A percentile compares a stretch with the other conserved stretches of the same genome.
phyloP scores from a whole-genome alignment of 208 protist species.

The Acanthamoeba royreba region DNA sequence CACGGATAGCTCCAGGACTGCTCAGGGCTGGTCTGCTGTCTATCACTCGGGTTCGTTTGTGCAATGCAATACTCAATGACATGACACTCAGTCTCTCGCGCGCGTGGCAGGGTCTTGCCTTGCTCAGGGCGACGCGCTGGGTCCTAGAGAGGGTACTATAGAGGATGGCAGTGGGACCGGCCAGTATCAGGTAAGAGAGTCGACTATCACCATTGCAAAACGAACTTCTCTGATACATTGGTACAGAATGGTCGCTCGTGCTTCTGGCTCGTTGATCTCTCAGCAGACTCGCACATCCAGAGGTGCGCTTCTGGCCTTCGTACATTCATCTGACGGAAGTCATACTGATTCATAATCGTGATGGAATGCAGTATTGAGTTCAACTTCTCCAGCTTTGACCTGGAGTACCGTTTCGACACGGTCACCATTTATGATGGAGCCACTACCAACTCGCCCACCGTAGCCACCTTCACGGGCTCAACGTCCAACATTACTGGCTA shows the following conservation, averaged over 20 bases:
- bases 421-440: not conserved
- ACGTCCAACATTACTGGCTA: not conserved
- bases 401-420: not conserved
- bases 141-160: not conserved
- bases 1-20: not conserved
- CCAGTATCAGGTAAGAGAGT: not conserved
- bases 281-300: not conserved
- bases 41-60: not conserved
- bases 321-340: too few relatives aligned
- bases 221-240: too few relatives aligned
- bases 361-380: not conserved
- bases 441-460: not conserved
- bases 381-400: not conserved
- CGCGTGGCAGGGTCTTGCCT: not conserved
- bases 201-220: too few relatives aligned
- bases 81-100: not conserved
- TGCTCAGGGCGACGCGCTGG: not conserved
- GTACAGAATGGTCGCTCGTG: too few relatives aligned
- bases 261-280: slow-evolving; percentile 16
- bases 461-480: not conserved
- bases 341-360: too few relatives aligned
- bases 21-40: not conserved
- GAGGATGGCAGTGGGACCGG: not conserved
- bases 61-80: not conserved
- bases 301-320: too few relatives aligned